Evolutionary conservation across 306 rosid genomes (phyloP), one percentile per base, ranked within the genome.

Genomic region (Echinosophora koreensis): DNA sequence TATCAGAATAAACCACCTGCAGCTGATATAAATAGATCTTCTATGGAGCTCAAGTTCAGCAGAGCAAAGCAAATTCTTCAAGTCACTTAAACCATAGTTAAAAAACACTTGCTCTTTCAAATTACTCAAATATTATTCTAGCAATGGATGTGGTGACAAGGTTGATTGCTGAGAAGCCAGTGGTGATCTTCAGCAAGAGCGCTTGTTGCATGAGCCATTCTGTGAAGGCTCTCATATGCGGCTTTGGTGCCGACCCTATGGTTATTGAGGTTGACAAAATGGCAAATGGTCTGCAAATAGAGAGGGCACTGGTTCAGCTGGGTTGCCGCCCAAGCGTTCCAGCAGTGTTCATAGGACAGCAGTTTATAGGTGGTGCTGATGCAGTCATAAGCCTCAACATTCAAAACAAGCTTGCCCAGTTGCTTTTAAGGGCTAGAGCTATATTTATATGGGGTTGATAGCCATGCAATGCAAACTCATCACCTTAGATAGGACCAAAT

Each of bases 141-240:
- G 74, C 27, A 57, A 88, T 88, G 88, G 84, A 88, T 15, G 60
- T 5, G 5, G 80, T 88, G 74, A 54, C 64, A 16, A 74, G 82
- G 64, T 42, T 88, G 87, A 84, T 61, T 3, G 85, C 78, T n/a
- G 89, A 84, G 22, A 88, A 61, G 64, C 84, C 89, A 3, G 87
- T 84, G 52, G 89, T 78, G 77, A 79, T 88, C 70, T 88, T 88
- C 84, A 88, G 89, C 85, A 81, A 51, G 79, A 85, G 80, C 54
- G 47, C 62, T 0, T 78, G 89, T 34, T 78, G 83, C 83, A 85
- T 88, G 71, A 67, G 66, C 73, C 75, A 80, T 57, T 56, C 87
- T 7, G 67, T 84, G 37, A 82, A 69, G 69, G 38, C 87, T 42
- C 82, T 87, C 6, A 85, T 88, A 77, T 30, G 63, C 1, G 61